A percentile compares a stretch with the other conserved stretches of the same genome.
Evolutionary conservation across 108 stramenopile genomes (phyloP).

Genomic region (Fragilaria crotonensis): DNA sequence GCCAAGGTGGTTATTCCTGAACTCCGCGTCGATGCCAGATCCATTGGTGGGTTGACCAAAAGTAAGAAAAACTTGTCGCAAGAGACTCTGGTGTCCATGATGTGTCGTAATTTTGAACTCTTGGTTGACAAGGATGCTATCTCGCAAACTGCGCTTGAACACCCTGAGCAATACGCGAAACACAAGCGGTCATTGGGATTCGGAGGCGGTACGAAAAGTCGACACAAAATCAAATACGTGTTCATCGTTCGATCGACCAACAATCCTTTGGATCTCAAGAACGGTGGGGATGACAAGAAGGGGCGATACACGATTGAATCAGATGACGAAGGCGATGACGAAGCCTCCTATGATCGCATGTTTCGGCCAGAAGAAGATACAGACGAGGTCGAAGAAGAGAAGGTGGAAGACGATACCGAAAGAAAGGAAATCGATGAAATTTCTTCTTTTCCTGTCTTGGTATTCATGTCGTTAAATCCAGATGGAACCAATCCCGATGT

Average conservation of each 20-base stretch:
- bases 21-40: conserved; percentile 33
- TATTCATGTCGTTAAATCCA: conserved; percentile 59
- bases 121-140: conserved; percentile 28
- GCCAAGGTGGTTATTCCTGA: conserved; percentile 38
- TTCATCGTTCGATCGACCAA: conserved; percentile 70
- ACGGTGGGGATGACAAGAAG: conserved; percentile 5
- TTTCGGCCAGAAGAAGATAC: conserved; percentile 21
- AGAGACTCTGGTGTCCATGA: conserved; percentile 34
- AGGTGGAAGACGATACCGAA: conserved; percentile 9
- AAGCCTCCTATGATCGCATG: conserved; percentile 36
- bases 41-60: conserved; percentile 33
- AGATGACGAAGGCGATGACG: conserved; percentile 29
- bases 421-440: conserved; percentile 33
- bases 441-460: conserved; percentile 74
- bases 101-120: conserved; percentile 39
- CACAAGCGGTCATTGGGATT: conserved; percentile 47
- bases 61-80: conserved; percentile 23
- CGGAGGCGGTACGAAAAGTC: conserved; percentile 35
- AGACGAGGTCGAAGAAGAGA: conserved; percentile 5
- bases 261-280: conserved; percentile 30
- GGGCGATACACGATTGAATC: conserved; percentile 6
- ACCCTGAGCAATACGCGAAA: conserved; percentile 37
- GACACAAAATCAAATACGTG: conserved; percentile 65
- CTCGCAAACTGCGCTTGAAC: conserved; percentile 31
- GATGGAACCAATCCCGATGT: conserved; percentile 82